Evolutionary conservation across 805 yeast genomes (phyloP).

Genomic region (Suhomyces faveliae): DNA sequence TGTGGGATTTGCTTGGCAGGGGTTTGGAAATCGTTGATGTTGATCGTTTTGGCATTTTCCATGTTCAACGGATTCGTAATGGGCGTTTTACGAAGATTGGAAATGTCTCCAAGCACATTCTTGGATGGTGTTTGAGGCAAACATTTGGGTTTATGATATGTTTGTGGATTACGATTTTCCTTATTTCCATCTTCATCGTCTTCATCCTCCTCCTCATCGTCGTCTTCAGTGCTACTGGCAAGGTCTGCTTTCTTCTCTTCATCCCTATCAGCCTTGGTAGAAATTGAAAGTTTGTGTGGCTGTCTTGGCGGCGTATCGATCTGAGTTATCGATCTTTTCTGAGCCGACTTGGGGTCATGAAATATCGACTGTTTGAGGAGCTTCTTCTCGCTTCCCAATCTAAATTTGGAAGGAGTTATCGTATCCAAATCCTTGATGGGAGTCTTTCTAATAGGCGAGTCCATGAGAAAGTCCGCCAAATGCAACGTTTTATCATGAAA

Average conservation of each 20-base stretch:
- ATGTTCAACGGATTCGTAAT: conserved; percentile 8
- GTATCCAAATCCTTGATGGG: conserved; percentile 37
- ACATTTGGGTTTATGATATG: conserved; percentile 7
- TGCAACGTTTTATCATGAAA: conserved; percentile 42
- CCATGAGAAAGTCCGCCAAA: conserved; percentile 43
- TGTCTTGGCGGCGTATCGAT: conserved; percentile 40
- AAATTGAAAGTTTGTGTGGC: conserved; percentile 28
- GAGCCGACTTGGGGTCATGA: conserved; percentile 29
- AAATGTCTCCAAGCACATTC: conserved; percentile 24
- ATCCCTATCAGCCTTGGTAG: conserved; percentile 15
- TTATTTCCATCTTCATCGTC: conserved; percentile 18
- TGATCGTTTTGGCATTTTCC: conserved; percentile 6
- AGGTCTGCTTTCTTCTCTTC: conserved; percentile 7
- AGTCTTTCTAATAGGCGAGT: conserved; percentile 39
- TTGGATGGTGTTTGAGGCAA: conserved; percentile 35
- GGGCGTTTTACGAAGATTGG: conserved; percentile 21
- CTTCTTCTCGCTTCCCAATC: conserved; percentile 20
- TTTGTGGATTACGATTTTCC: conserved; percentile 11
- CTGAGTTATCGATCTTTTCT: conserved; percentile 35
- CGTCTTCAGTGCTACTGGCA: conserved; percentile 6
- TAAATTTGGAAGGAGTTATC: conserved; percentile 42
- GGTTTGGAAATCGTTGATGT: conserved; percentile 24
- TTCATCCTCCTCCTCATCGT: conserved; percentile 14
- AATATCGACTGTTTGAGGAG: conserved; percentile 17
- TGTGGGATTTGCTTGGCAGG: conserved; percentile 32